These are phyloP conservation scores for Penicillium sp. DNA, from an alignment of 2,329 filamentous ascomycete species.

Conservation along the genomic window DNA sequence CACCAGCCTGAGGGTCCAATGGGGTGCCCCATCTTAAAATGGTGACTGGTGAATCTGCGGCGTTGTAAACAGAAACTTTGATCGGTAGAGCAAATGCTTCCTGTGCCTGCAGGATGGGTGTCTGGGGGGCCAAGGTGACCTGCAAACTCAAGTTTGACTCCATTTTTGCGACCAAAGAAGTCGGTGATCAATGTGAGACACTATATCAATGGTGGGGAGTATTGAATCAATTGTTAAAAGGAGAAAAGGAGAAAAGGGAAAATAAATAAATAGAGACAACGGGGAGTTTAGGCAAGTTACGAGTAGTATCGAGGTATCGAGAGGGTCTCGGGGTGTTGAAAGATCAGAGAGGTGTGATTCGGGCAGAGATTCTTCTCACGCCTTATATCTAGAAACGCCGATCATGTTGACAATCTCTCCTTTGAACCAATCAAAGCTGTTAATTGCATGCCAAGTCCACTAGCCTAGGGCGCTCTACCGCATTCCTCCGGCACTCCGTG, in stretches of 20 bases:
- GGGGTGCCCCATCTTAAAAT: slow-evolving; percentile 34
- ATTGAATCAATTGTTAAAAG: too few species aligned
- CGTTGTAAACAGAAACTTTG: slow-evolving; percentile 25
- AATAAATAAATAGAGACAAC: too few species aligned
- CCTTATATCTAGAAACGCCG: neutral
- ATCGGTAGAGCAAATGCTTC: slow-evolving; percentile 19
- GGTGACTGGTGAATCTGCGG: slow-evolving; percentile 22
- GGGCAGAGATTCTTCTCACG: neutral
- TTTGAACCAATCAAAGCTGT: slow-evolving; percentile 2
- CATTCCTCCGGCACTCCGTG: slow-evolving; percentile 6
- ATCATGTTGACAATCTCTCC: neutral
- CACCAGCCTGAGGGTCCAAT: slow-evolving; percentile 27
- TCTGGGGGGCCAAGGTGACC: slow-evolving; percentile 13
- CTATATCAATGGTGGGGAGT: too few species aligned
- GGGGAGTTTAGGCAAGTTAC: neutral
- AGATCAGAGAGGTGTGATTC: neutral
- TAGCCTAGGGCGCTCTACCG: neutral
- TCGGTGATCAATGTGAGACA: neutral
- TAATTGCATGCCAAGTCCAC: neutral
- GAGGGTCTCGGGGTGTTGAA: neutral
- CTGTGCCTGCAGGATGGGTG: slow-evolving; percentile 11
- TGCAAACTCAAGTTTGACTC: slow-evolving; percentile 13
- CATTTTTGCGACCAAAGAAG: neutral
- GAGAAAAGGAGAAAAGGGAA: neutral
- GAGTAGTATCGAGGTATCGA: neutral